These are phyloP conservation scores for Colletotrichum sidae DNA, from an alignment of 2,329 filamentous ascomycete genomes.

Conservation along the genomic window DNA sequence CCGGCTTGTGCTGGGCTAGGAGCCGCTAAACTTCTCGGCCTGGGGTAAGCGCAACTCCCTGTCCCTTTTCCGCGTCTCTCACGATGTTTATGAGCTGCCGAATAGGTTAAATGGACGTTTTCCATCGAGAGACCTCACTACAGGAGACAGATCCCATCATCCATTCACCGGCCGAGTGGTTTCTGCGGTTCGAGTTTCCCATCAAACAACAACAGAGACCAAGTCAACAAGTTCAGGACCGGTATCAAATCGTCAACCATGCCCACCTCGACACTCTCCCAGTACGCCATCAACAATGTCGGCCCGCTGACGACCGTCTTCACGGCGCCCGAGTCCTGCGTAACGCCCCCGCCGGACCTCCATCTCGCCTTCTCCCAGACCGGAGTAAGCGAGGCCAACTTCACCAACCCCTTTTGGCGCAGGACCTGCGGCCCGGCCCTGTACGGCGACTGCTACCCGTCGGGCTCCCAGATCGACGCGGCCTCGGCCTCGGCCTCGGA, in stretches of 20 bases:
- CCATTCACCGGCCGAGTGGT: too few relatives aligned
- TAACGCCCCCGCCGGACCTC: constrained; percentile 28
- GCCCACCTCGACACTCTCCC: constrained; percentile 41
- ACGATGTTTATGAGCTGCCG: too few relatives aligned
- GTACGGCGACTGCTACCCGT: constrained; percentile 40
- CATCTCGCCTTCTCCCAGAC: background rate
- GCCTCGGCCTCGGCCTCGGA: background rate
- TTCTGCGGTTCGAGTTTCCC: background rate
- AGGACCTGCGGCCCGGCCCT: constrained; percentile 20
- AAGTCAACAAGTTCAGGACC: background rate
- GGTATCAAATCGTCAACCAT: constrained; percentile 31
- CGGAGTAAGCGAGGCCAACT: rapidly evolving
- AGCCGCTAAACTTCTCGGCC: background rate
- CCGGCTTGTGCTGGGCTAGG: constrained; percentile 1
- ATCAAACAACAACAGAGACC: too few relatives aligned
- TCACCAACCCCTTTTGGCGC: background rate
- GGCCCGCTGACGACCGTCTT: constrained; percentile 47
- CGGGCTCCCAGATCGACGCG: constrained; percentile 36
- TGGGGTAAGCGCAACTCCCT: background rate
- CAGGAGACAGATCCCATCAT: too few relatives aligned
- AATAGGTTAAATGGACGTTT: too few relatives aligned
- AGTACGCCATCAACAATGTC: constrained; percentile 42
- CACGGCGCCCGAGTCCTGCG: constrained; percentile 42
- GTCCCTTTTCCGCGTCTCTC: too few relatives aligned
- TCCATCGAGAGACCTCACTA: too few relatives aligned